Evolutionary conservation across 2,329 filamentous ascomycete genomes (phyloP), one percentile per base, ranked within the genome.

Genomic region (Stachybotrys elegans): DNA sequence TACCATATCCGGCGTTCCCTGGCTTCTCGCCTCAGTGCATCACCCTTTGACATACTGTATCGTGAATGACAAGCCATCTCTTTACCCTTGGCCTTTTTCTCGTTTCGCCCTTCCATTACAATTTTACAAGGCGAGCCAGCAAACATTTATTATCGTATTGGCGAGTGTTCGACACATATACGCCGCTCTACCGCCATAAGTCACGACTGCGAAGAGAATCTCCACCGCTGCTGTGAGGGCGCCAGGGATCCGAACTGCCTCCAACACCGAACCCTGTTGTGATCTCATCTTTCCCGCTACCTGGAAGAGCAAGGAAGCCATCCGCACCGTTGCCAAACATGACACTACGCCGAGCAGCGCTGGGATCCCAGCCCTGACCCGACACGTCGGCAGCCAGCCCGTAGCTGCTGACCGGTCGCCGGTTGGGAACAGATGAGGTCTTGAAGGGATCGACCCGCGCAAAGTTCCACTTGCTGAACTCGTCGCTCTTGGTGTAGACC

Each of bases 401-500:
- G 56, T 79, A 81, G 55, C 71, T 76, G 60, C 77, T 81, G 43
- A 72, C 61, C 23, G 76, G 76, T 27, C 76, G 70, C 12, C 56
- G 54, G 25, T 48, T 50, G 44, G 39, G 54, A 45, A 41, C 58
- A 49, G 51, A 57, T 47, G 35, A 52, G 44, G 46, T 55, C 51
- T 50, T 52, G 38, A 61, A 46, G 46, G 59, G 65, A 54, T 58
- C 60, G 45, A 81, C 69, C 44, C 72, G 70, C 39, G 76, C 69
- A 57, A 78, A 79, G 43, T 75, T 78, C 78, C 78, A 82, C 52
- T 76, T 72, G 32, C 78, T 63, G 48, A 75, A 72, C 51, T 81
- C 76, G 42, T 79, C 73, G 48, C 73, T 71, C 60, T 81, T 81
- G 45, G 75, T 79, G 49, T 79, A 82, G 19, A 82, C 72, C 51